Conservation (phyloP, 2,329 filamentous ascomycete species). For the Fusarium torreyae region DNA sequence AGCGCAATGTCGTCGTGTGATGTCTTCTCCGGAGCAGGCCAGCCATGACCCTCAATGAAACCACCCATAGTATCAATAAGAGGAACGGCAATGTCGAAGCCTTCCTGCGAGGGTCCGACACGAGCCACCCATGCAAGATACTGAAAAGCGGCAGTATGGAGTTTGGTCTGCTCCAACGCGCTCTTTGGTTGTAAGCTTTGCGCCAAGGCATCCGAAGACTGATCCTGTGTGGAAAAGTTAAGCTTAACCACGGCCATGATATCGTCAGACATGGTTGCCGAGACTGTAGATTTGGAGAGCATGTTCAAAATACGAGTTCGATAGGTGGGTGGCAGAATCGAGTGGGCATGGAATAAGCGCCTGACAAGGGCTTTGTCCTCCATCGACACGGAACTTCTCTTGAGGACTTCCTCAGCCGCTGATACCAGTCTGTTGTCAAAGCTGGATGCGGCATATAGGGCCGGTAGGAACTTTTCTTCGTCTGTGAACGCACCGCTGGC, state of each 20-base stretch:
- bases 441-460: constrained; percentile 86
- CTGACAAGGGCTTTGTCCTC: constrained; percentile 77
- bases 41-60: constrained; percentile 86
- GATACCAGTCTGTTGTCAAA: constrained; percentile 84
- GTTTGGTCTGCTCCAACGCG: constrained; percentile 82
- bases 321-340: constrained; percentile 78
- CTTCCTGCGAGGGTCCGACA: constrained; percentile 71
- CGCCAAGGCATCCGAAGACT: constrained; percentile 11
- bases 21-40: constrained; percentile 77
- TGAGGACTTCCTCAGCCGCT: constrained; percentile 91
- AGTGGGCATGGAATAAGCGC: constrained; percentile 80
- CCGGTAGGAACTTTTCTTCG: constrained; percentile 85
- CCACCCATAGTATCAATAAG: constrained; percentile 78
- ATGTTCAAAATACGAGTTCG: constrained; percentile 83
- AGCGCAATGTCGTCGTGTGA: constrained; percentile 75
- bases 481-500: constrained; percentile 90
- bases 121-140: constrained; percentile 91
- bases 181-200: constrained; percentile 58
- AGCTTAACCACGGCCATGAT: constrained; percentile 80
- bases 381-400: constrained; percentile 81
- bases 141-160: constrained; percentile 86
- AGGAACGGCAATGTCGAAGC: constrained; percentile 77
- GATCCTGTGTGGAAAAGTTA: constrained; percentile 65
- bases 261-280: constrained; percentile 77
- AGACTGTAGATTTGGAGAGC: constrained; percentile 81